Percentiles rank a stretch among this genome's conserved stretches.
phyloP scores from a whole-genome alignment of 129 eudicot genomes.

The Arctium lappa region DNA sequence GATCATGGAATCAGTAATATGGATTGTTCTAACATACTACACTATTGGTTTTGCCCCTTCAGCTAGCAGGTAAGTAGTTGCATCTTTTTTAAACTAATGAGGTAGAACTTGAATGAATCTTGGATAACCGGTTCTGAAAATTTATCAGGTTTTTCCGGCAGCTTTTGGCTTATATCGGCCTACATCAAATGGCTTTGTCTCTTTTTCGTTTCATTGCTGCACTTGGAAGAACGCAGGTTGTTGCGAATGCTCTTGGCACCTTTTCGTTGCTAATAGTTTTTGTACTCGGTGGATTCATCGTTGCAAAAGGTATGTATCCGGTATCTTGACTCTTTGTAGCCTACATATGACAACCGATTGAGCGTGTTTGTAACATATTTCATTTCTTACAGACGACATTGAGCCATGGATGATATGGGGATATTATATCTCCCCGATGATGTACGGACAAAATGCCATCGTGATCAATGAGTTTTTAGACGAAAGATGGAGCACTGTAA shows the following conservation, averaged over 20 bases:
- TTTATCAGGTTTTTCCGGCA: slow-evolving; percentile 52
- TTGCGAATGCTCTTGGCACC: slow-evolving; percentile 45
- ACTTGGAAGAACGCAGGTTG: slow-evolving; percentile 55
- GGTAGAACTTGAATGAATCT: not conserved
- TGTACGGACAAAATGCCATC: slow-evolving; percentile 78
- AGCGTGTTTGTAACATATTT: not conserved
- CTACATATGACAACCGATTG: not conserved
- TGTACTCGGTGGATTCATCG: slow-evolving; percentile 62
- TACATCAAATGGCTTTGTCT: slow-evolving; percentile 62
- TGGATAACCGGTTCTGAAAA: not conserved
- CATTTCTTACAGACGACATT: slow-evolving; percentile 47
- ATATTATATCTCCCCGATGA: slow-evolving; percentile 65
- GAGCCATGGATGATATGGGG: slow-evolving; percentile 70
- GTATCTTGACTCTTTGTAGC: not conserved
- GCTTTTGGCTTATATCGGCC: slow-evolving; percentile 46
- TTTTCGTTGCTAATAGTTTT: slow-evolving; percentile 47
- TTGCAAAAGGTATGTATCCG: slow-evolving; percentile 43
- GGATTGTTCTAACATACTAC: slow-evolving; percentile 60
- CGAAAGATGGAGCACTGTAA: slow-evolving; percentile 61
- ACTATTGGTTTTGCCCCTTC: slow-evolving; percentile 67
- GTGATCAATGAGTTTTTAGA: slow-evolving; percentile 65
- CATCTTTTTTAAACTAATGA: not conserved
- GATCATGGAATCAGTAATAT: slow-evolving; percentile 51
- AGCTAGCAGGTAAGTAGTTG: slow-evolving; percentile 39
- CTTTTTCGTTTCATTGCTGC: slow-evolving; percentile 61